Base-by-base conservation (phyloP, 768 basidiomycete genomes). In the Tricholoma saponaceum region DNA sequence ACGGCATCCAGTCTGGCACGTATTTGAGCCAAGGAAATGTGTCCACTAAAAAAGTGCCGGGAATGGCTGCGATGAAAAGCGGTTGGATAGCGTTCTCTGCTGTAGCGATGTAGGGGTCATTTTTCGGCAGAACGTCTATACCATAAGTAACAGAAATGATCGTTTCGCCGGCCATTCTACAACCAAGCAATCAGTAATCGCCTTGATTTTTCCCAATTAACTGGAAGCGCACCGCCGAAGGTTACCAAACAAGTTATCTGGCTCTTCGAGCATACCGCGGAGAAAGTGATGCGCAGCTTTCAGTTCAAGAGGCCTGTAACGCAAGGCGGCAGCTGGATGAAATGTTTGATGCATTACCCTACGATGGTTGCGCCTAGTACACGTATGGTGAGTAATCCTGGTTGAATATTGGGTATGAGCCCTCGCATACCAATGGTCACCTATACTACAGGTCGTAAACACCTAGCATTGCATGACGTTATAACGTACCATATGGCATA, bases 1-100 rank as follows among this genome's bases (percentile, higher is more conserved):
- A 70, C 12, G 74, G 74, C 12, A 73, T 28, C 70, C 70, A 75
- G 10, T 57, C 57, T 4, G 72, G 73, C 22, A 74, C 56, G 43
- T 68, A 64, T 52, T 65, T 69, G 51, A 73, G 52, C 52, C 33
- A 52, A 37, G 52, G 52, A 16, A 52, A 67, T 16, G 58, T 57
- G 37, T 74, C 63, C 7, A 68, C 68, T 30, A 64, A 52, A 23
- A 66, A 49, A 13, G 75, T 62, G 23, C 66, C 66, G 10, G 66
- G 66, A 10, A 59, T 49, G 5, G 32, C 57, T 5, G 66, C 60
- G 20, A 30, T 56, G 3, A 57, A 54, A 14, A 69, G 41, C 9
- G 59, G 53, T 12, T 60, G 50, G 22, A 61, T 52, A 44, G 61
- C 65, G 22, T 58, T 56, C 37, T 65, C 62, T 28, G 60, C 58